Percentiles rank a stretch among this genome's conserved stretches.
Evolutionary conservation across 1,284 basidiomycete genomes (phyloP).

Genomic region (Cryptococcus wingfieldii): DNA sequence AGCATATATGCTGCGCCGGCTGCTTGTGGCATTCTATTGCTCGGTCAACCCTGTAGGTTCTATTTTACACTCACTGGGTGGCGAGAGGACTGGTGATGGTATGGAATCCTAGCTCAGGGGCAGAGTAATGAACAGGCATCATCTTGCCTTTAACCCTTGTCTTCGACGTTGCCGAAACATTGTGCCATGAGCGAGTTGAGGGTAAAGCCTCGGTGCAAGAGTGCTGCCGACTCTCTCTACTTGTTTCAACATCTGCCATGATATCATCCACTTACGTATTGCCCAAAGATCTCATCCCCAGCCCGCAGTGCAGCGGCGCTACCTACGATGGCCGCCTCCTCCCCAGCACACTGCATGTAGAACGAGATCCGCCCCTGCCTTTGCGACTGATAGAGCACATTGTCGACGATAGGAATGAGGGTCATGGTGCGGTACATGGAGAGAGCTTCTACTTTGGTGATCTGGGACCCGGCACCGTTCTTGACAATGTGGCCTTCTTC

Average conservation of each 20-base stretch:
- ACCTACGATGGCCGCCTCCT: slow-evolving; percentile 87
- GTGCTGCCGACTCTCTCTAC: slow-evolving; percentile 83
- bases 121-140: slow-evolving; percentile 89
- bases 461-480: slow-evolving; percentile 69
- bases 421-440: slow-evolving; percentile 78
- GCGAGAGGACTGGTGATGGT: slow-evolving; percentile 91
- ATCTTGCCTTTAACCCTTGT: slow-evolving; percentile 78
- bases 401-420: slow-evolving; percentile 78
- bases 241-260: background rate
- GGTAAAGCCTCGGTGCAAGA: slow-evolving; percentile 79
- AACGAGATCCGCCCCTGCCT: slow-evolving; percentile 91
- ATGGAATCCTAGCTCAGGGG: slow-evolving; percentile 78
- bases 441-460: slow-evolving; percentile 65
- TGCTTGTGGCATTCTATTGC: slow-evolving; percentile 71
- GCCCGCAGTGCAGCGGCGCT: slow-evolving; percentile 75
- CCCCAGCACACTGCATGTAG: slow-evolving; percentile 71
- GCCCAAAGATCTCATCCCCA: slow-evolving; percentile 67
- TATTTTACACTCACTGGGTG: slow-evolving; percentile 58
- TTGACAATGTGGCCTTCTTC: slow-evolving; percentile 67
- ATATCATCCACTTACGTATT: slow-evolving; percentile 51
- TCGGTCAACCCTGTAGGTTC: background rate
- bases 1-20: slow-evolving; percentile 89
- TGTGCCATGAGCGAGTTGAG: slow-evolving; percentile 74
- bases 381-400: slow-evolving; percentile 83
- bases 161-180: slow-evolving; percentile 79